phyloP scores from a whole-genome alignment of 768 basidiomycete species.

The Lentinula sp. region DNA sequence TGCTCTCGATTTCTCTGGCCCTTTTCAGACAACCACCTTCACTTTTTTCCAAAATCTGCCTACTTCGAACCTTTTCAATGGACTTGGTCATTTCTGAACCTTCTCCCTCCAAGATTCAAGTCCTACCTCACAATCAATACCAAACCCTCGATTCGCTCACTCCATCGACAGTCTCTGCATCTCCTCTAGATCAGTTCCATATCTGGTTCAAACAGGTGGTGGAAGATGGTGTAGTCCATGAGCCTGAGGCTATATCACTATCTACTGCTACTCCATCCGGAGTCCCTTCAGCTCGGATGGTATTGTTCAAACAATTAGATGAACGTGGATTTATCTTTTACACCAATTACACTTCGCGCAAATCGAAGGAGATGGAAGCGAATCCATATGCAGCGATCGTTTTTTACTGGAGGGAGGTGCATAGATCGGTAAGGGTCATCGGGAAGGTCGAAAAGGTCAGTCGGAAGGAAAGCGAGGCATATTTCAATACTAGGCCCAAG shows the following conservation, averaged over 20 bases:
- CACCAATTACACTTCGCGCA: constrained; percentile 95
- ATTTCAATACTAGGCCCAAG: constrained; percentile 76
- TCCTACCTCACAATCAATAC: constrained; percentile 78
- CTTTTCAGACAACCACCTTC: neutral
- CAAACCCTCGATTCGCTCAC: constrained; percentile 54
- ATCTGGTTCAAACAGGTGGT: constrained; percentile 74
- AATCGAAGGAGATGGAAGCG: constrained; percentile 70
- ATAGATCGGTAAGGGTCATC: constrained; percentile 75
- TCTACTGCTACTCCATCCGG: constrained; percentile 67
- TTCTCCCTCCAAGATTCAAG: constrained; percentile 49
- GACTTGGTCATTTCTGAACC: constrained; percentile 39
- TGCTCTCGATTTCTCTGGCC: neutral
- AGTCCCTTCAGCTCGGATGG: constrained; percentile 83
- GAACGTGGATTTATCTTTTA: constrained; percentile 88
- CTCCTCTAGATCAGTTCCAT: constrained; percentile 82
- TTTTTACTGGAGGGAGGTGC: constrained; percentile 89
- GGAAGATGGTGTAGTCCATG: constrained; percentile 48
- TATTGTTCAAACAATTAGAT: constrained; percentile 91
- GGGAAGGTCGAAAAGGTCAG: constrained; percentile 79
- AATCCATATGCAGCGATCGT: constrained; percentile 81
- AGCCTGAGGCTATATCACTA: constrained; percentile 89
- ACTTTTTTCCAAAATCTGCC: neutral
- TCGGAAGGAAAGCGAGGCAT: constrained; percentile 69
- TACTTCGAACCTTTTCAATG: constrained; percentile 17
- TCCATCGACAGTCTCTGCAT: constrained; percentile 51